Evolutionary conservation across 2,329 filamentous ascomycete genomes (phyloP).

Genomic region (Stachybotrys chlorohalonatus): DNA sequence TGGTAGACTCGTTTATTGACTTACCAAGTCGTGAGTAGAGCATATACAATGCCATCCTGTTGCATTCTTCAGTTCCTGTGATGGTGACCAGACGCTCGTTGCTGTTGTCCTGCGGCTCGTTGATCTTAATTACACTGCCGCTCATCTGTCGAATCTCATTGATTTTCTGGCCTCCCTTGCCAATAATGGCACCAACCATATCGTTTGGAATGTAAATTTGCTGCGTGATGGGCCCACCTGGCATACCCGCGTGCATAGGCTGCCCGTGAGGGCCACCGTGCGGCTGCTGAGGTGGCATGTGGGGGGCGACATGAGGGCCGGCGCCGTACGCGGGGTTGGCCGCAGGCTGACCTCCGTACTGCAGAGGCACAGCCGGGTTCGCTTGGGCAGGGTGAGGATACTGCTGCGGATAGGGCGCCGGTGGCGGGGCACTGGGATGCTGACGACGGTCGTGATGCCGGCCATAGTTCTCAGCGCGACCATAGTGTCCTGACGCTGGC

Average conservation of each 20-base stretch:
- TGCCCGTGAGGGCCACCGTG: constrained; percentile 61
- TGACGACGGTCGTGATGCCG: constrained; percentile 64
- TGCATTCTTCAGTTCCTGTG: constrained; percentile 95
- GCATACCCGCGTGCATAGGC: constrained; percentile 55
- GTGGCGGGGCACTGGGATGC: constrained; percentile 60
- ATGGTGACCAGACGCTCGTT: constrained; percentile 97
- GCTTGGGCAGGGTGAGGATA: constrained; percentile 60
- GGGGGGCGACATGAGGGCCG: constrained; percentile 66
- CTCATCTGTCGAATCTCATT: constrained; percentile 97
- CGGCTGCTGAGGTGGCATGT: constrained; percentile 53
- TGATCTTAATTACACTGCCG: constrained; percentile 99
- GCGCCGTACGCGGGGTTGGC: constrained; percentile 64
- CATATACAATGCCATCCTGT: constrained; percentile 99
- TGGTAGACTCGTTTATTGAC: constrained; percentile 12
- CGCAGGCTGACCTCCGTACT: constrained; percentile 64
- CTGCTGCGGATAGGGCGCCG: constrained; percentile 61
- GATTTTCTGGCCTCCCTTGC: constrained; percentile 97
- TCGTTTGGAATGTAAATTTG: constrained; percentile 99
- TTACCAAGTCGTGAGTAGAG: constrained; percentile 92
- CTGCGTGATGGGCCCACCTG: constrained; percentile 68
- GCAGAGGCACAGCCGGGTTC: constrained; percentile 57
- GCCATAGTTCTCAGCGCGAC: constrained; percentile 76
- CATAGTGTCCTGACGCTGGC: constrained; percentile 85
- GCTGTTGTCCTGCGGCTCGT: constrained; percentile 97
- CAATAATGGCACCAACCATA: constrained; percentile 98